Evolutionary conservation across 2,329 filamentous ascomycete genomes (phyloP).

Genomic region (Colletotrichum orbiculare): DNA sequence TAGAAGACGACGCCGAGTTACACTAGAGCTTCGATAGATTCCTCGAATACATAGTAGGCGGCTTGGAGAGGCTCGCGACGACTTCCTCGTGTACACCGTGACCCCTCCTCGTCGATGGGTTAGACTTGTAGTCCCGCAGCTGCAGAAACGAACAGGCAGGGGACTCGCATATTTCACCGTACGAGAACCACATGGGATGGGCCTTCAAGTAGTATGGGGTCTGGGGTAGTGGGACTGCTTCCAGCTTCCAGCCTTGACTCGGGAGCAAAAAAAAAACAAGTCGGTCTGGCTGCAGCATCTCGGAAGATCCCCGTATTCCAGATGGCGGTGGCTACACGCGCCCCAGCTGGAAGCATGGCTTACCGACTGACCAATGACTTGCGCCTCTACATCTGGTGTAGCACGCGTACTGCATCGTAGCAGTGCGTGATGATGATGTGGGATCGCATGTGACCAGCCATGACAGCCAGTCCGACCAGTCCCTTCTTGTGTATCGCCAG

Average conservation of each 20-base stretch:
- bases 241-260: background rate
- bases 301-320: constrained; percentile 20
- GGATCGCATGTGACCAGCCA: constrained; percentile 29
- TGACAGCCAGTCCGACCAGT: constrained; percentile 10
- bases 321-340: background rate
- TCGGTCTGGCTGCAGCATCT: constrained; percentile 13
- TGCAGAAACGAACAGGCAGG: no score
- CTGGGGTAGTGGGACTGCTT: constrained; percentile 7
- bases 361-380: background rate
- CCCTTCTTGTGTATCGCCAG: constrained; percentile 8
- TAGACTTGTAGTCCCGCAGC: no score
- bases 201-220: background rate
- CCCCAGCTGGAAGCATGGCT: background rate
- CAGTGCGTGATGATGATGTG: constrained; percentile 10
- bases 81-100: no score
- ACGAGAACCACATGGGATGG: background rate
- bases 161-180: background rate
- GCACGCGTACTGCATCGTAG: background rate
- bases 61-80: background rate
- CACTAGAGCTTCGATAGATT: background rate
- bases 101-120: no score
- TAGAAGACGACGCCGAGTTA: background rate
- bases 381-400: background rate
- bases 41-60: background rate
- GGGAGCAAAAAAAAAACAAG: background rate